Conservation (phyloP, 345 rosid species). For the Populus pruinosa region DNA sequence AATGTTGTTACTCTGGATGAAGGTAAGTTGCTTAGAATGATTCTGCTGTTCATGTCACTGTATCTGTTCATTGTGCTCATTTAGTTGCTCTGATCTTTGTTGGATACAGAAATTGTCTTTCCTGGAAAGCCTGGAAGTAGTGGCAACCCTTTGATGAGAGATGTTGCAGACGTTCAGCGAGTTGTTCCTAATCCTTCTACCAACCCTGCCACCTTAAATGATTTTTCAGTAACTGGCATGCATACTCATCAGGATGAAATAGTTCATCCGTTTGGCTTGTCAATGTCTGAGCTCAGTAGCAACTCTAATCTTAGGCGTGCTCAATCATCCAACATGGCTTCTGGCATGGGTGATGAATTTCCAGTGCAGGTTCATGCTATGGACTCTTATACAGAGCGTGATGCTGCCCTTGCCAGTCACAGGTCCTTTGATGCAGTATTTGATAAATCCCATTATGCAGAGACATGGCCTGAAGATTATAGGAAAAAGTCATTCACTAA, state of each 20-base stretch:
- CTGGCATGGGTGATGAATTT: conserved; percentile 21
- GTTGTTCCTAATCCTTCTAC: conserved; percentile 23
- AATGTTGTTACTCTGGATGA: conserved; percentile 40
- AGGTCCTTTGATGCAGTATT: conserved; percentile 17
- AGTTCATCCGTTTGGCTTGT: conserved; percentile 59
- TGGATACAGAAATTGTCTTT: conserved; percentile 43
- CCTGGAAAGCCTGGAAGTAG: conserved; percentile 45
- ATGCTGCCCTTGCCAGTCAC: conserved; percentile 12
- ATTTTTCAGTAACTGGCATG: conserved; percentile 24
- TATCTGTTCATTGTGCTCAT: conserved; percentile 7
- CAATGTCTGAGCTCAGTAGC: conserved; percentile 58
- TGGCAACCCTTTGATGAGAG: conserved; percentile 17
- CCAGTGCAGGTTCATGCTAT: conserved; percentile 17
- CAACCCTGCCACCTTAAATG: conserved; percentile 32
- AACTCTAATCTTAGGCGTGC: conserved; percentile 31
- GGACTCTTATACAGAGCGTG: conserved; percentile 27
- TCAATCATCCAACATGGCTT: conserved; percentile 32
- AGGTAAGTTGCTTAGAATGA: conserved; percentile 30
- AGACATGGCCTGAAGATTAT: conserved; percentile 34
- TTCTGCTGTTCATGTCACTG: conserved; percentile 13
- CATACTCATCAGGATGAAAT: conserved; percentile 42
- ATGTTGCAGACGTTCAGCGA: conserved; percentile 25
- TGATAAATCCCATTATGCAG: conserved; percentile 32
- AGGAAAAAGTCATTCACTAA: conserved; percentile 28
- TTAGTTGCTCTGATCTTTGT: conserved; percentile 1